Conservation (phyloP, 1,284 basidiomycete species). For the Apiotrichum sp. region DNA sequence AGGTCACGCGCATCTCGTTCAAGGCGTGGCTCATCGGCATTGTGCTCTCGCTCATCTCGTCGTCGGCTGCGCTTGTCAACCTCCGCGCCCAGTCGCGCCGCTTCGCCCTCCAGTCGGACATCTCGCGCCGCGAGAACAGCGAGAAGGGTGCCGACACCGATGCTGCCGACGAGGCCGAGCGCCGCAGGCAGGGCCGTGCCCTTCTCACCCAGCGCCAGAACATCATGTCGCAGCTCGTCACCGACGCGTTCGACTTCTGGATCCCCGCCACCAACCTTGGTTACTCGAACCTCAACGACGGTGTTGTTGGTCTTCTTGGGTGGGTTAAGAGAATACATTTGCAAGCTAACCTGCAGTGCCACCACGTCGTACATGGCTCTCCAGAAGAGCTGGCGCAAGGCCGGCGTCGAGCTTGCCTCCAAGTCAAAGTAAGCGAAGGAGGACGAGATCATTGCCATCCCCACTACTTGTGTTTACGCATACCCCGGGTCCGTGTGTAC, state of each 20-base stretch:
- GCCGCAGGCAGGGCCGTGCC: constrained; percentile 41
- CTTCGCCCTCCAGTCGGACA: constrained; percentile 33
- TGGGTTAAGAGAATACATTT: constrained; percentile 6
- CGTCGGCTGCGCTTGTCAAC: constrained; percentile 40
- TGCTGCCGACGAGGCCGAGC: constrained; percentile 31
- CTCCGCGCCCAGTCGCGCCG: constrained; percentile 43
- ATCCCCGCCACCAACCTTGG: constrained; percentile 81
- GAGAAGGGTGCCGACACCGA: constrained; percentile 30
- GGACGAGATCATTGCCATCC: background rate
- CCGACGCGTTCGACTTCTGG: constrained; percentile 55
- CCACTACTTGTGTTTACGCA: background rate
- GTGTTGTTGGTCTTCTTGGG: constrained; percentile 66
- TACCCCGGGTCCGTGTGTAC: background rate
- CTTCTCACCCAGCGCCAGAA: constrained; percentile 43
- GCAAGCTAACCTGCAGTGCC: constrained; percentile 26
- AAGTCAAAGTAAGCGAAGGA: background rate
- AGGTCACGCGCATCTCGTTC: constrained; percentile 66
- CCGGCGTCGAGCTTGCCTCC: constrained; percentile 16
- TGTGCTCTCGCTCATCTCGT: constrained; percentile 64
- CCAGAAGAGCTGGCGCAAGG: constrained; percentile 45
- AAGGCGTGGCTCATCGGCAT: constrained; percentile 91
- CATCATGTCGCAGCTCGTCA: constrained; percentile 43
- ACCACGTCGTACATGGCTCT: constrained; percentile 51
- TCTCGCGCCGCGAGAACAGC: constrained; percentile 26
- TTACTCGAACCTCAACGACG: constrained; percentile 76